Conservation (phyloP, 768 basidiomycete genomes). For the Phylloporus scabripes region DNA sequence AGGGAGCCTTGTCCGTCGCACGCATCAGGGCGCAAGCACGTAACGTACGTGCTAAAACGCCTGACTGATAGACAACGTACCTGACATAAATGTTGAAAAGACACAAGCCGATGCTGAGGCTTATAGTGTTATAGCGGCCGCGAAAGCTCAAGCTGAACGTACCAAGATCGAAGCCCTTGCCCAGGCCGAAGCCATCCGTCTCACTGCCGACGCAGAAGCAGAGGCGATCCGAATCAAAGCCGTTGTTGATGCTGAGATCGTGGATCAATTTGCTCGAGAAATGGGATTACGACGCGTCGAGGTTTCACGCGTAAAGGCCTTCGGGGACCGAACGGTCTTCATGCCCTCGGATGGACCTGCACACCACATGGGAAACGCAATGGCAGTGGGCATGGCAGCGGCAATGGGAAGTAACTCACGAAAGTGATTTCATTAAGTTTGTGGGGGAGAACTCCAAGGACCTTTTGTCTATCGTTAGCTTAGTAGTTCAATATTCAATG, state of each 20-base stretch:
- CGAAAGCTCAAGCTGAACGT: conserved; percentile 65
- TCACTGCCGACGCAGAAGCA: conserved; percentile 72
- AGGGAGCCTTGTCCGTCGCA: conserved; percentile 72
- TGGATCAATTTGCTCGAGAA: conserved; percentile 65
- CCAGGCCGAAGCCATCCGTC: conserved; percentile 69
- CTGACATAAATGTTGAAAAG: conserved; percentile 26
- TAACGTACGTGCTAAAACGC: conserved; percentile 31
- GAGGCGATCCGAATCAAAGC: conserved; percentile 62
- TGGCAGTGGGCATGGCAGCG: conserved; percentile 68
- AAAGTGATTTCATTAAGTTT: conserved; percentile 3
- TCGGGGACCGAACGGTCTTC: conserved; percentile 64
- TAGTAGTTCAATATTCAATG: background rate
- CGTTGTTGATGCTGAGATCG: conserved; percentile 53
- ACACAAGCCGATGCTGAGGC: conserved; percentile 73
- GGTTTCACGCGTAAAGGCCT: conserved; percentile 56
- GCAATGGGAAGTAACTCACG: conserved; percentile 43
- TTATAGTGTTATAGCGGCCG: conserved; percentile 66
- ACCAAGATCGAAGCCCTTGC: conserved; percentile 70
- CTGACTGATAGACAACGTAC: background rate
- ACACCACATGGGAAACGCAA: conserved; percentile 51
- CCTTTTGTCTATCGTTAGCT: background rate
- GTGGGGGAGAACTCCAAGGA: background rate
- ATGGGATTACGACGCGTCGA: conserved; percentile 70
- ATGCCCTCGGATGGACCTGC: conserved; percentile 60
- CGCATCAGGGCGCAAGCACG: conserved; percentile 66